Evolutionary conservation across 2,329 filamentous ascomycete species (phyloP).

Genomic region (Helotiales sp.): DNA sequence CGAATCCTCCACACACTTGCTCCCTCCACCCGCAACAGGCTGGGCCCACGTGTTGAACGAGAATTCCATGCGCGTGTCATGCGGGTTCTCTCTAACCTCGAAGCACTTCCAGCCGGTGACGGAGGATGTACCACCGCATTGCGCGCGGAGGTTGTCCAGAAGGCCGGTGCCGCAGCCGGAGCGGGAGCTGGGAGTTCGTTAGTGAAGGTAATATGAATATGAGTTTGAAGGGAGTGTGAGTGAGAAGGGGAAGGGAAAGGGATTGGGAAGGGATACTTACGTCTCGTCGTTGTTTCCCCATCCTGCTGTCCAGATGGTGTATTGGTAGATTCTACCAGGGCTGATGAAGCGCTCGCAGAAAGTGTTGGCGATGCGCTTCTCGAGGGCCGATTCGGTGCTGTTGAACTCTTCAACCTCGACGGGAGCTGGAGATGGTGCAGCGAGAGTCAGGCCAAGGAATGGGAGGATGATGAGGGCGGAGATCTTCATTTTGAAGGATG

Average conservation of each 20-base stretch:
- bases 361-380: neutral
- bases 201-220: neutral
- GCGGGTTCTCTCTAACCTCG: neutral
- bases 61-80: neutral
- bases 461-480: neutral
- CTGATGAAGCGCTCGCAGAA: neutral
- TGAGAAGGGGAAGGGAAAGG: neutral
- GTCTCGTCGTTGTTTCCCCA: neutral
- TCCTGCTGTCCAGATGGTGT: neutral
- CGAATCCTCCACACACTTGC: neutral
- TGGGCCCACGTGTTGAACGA: neutral
- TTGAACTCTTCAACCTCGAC: neutral
- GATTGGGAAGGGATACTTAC: neutral
- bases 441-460: neutral
- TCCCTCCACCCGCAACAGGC: neutral
- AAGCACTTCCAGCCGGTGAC: neutral
- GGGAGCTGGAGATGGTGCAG: neutral
- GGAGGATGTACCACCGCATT: neutral
- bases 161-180: neutral
- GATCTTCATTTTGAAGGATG: neutral
- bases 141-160: neutral
- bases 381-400: neutral
- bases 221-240: neutral
- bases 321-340: neutral
- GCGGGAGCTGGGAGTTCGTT: neutral